A percentile compares a stretch with the other conserved stretches of the same genome.
These are phyloP conservation scores for Solanum megistacrolobum DNA, from an alignment of 257 asterid genomes.

Conservation along the genomic window DNA sequence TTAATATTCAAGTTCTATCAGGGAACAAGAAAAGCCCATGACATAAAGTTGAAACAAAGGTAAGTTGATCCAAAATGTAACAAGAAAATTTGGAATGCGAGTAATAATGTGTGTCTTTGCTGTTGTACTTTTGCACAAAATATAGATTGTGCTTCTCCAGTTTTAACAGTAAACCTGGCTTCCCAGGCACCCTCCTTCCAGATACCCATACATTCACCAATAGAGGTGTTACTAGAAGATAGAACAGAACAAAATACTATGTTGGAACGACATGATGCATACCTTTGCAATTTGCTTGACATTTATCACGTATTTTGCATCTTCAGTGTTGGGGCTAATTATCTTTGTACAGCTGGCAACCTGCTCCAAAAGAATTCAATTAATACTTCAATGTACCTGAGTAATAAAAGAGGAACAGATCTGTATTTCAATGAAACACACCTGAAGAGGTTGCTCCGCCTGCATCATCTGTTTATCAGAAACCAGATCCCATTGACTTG, in stretches of 20 bases:
- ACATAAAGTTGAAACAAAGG: background rate
- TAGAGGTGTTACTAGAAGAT: background rate
- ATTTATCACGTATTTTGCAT: conserved; percentile 61
- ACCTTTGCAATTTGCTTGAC: conserved; percentile 73
- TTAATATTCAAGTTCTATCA: background rate
- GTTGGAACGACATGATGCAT: background rate
- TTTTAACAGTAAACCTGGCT: background rate
- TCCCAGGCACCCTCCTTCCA: background rate
- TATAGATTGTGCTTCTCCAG: background rate
- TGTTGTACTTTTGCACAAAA: background rate
- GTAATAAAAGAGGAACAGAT: background rate
- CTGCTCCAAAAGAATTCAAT: conserved; percentile 16
- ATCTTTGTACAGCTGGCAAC: conserved; percentile 94
- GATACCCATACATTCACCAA: background rate
- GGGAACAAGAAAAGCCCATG: background rate
- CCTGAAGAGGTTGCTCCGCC: conserved; percentile 97
- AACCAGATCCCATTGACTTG: conserved; percentile 98
- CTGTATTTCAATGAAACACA: background rate
- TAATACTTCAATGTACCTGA: background rate
- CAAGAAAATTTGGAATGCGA: background rate
- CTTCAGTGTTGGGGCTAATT: conserved; percentile 74
- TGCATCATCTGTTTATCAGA: conserved; percentile 99
- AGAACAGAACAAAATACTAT: background rate
- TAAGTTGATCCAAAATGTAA: background rate
- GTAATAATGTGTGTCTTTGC: background rate